These are phyloP conservation scores for Crithidia bombi DNA, from an alignment of 208 protist genomes.

Conservation along the genomic window DNA sequence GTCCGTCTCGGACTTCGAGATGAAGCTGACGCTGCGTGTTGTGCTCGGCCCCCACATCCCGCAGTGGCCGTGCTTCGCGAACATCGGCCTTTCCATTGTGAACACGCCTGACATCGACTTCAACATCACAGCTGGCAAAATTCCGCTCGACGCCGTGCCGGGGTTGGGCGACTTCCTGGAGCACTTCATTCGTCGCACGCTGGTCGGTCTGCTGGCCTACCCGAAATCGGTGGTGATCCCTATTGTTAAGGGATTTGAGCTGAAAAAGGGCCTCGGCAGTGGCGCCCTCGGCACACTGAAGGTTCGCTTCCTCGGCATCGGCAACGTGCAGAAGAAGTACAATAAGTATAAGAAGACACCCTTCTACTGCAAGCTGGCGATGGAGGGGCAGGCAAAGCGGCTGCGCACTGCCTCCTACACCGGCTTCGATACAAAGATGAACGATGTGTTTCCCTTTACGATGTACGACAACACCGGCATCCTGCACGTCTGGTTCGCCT, in stretches of 20 bases:
- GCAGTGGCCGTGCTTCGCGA: conserved; percentile 76
- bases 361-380: conserved; percentile 68
- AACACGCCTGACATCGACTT: conserved; percentile 65
- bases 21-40: conserved; percentile 61
- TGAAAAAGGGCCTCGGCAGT: conserved; percentile 43
- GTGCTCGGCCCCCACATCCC: conserved; percentile 67
- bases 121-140: conserved; percentile 56
- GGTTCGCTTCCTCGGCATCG: conserved; percentile 50
- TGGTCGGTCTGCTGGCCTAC: conserved; percentile 65
- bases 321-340: conserved; percentile 52
- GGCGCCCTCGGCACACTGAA: conserved; percentile 64
- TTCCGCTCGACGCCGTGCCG: conserved; percentile 69
- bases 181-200: conserved; percentile 70
- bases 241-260: conserved; percentile 56
- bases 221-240: conserved; percentile 62
- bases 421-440: conserved; percentile 48
- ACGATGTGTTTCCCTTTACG: conserved; percentile 62
- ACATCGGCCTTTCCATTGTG: conserved; percentile 64
- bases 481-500: conserved; percentile 73
- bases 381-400: conserved; percentile 51
- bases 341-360: conserved; percentile 63
- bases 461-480: conserved; percentile 62
- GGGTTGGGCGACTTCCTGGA: conserved; percentile 66
- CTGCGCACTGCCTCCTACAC: conserved; percentile 55
- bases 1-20: conserved; percentile 57